Evolutionary conservation across 2,329 filamentous ascomycete species (phyloP).

Genomic region (Ascochyta koolunga): DNA sequence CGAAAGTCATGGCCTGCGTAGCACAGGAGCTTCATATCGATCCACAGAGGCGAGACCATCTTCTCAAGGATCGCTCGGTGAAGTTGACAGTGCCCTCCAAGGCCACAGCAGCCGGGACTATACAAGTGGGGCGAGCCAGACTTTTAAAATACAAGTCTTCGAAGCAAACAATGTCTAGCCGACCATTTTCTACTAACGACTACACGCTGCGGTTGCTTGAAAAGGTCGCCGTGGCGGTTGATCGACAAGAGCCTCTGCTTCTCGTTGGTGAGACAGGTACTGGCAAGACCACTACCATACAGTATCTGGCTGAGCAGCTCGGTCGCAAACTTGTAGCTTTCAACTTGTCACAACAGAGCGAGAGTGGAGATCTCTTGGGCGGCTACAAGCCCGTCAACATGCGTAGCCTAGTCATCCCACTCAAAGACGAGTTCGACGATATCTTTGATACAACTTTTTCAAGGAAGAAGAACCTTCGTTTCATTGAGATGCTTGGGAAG

Average conservation of each 20-base stretch:
- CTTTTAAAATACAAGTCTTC: constrained; percentile 51
- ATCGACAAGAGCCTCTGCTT: constrained; percentile 84
- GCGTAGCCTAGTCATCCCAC: constrained; percentile 81
- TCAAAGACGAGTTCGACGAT: constrained; percentile 93
- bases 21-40: constrained; percentile 89
- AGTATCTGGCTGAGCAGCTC: constrained; percentile 84
- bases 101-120: constrained; percentile 30
- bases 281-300: constrained; percentile 94
- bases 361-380: constrained; percentile 92
- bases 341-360: constrained; percentile 97
- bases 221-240: constrained; percentile 82
- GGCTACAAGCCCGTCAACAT: constrained; percentile 97
- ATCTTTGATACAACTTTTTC: constrained; percentile 90
- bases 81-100: constrained; percentile 55
- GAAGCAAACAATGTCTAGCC: constrained; percentile 46
- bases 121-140: constrained; percentile 51
- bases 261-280: constrained; percentile 99
- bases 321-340: constrained; percentile 89
- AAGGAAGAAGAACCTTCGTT: constrained; percentile 79
- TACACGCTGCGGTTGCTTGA: constrained; percentile 86
- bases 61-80: constrained; percentile 75
- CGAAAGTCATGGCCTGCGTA: constrained; percentile 69
- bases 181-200: constrained; percentile 85
- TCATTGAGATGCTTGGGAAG: constrained; percentile 80
- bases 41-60: constrained; percentile 78